phyloP scores from a whole-genome alignment of 1,284 basidiomycete genomes.

The Salmacisia buchloeana region DNA sequence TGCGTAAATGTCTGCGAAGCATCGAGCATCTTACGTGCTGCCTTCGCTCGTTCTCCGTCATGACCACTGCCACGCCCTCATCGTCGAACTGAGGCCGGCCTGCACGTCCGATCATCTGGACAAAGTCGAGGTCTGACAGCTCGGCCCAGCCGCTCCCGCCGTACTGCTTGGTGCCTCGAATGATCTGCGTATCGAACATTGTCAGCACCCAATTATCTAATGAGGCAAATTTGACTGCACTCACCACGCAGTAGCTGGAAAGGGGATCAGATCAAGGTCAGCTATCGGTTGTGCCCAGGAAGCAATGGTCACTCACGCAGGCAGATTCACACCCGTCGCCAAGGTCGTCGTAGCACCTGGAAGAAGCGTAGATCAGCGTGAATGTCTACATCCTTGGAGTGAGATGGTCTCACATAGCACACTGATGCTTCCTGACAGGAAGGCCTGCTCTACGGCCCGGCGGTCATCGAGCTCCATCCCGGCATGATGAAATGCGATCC shows the following conservation, averaged over 20 bases:
- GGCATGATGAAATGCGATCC: conserved; percentile 81
- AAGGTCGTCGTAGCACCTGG: conserved; percentile 58
- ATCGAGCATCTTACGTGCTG: conserved; percentile 10
- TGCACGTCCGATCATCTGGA: conserved; percentile 65
- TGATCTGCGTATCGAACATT: conserved; percentile 14
- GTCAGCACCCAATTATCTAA: neutral
- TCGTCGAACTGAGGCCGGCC: conserved; percentile 87
- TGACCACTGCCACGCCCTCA: conserved; percentile 40
- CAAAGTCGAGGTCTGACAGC: conserved; percentile 34
- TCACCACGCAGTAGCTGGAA: conserved; percentile 25
- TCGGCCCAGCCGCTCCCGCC: conserved; percentile 28
- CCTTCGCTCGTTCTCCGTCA: conserved; percentile 33
- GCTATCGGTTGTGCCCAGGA: neutral
- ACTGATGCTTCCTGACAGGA: conserved; percentile 62
- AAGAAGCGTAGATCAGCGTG: conserved; percentile 14
- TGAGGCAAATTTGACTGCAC: neutral
- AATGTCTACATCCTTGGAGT: neutral
- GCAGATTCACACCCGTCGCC: conserved; percentile 78
- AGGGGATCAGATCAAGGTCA: neutral
- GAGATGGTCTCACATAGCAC: conserved; percentile 55
- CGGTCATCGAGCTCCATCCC: conserved; percentile 71
- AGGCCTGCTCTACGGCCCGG: conserved; percentile 65
- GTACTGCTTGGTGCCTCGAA: conserved; percentile 37
- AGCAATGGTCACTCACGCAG: conserved; percentile 29
- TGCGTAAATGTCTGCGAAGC: neutral